These are phyloP conservation scores for Heteromeles arbutifolia DNA, from an alignment of 306 rosid species.

Conservation along the genomic window DNA sequence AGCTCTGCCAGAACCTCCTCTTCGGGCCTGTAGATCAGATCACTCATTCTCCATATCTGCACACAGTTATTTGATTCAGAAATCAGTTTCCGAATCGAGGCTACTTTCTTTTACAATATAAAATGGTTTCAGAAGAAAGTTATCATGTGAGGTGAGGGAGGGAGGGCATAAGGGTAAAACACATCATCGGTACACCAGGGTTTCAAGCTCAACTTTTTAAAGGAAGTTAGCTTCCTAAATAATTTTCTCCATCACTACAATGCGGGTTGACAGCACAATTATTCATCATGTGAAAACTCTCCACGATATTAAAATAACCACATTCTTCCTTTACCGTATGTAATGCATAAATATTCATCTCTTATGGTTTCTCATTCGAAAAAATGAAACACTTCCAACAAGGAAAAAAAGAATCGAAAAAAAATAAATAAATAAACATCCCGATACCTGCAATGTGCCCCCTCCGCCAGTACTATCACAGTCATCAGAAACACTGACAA, in stretches of 20 bases:
- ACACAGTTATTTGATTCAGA: neutral
- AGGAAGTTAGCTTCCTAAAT: neutral
- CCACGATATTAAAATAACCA: neutral
- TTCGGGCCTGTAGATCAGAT: conserved; percentile 89
- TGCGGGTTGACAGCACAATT: neutral
- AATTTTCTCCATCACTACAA: neutral
- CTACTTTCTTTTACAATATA: neutral
- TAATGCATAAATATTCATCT: neutral
- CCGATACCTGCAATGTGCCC: conserved; percentile 86
- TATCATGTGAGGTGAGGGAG: neutral
- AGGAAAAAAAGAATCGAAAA: neutral
- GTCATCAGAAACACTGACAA: conserved; percentile 97
- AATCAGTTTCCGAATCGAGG: neutral
- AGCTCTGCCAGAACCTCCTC: conserved; percentile 93
- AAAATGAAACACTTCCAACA: neutral
- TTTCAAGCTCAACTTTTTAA: neutral
- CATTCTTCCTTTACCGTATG: neutral
- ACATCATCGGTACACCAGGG: neutral
- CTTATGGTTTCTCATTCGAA: neutral
- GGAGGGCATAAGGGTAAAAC: neutral
- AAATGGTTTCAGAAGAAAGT: neutral
- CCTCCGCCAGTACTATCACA: conserved; percentile 98
- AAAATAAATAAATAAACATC: too few species aligned
- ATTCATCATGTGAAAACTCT: neutral
- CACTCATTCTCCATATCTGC: conserved; percentile 99